Percentiles rank a stretch among this genome's conserved stretches.
phyloP scores from a whole-genome alignment of 1,284 basidiomycete species.

The Nidula niveotomentosa region DNA sequence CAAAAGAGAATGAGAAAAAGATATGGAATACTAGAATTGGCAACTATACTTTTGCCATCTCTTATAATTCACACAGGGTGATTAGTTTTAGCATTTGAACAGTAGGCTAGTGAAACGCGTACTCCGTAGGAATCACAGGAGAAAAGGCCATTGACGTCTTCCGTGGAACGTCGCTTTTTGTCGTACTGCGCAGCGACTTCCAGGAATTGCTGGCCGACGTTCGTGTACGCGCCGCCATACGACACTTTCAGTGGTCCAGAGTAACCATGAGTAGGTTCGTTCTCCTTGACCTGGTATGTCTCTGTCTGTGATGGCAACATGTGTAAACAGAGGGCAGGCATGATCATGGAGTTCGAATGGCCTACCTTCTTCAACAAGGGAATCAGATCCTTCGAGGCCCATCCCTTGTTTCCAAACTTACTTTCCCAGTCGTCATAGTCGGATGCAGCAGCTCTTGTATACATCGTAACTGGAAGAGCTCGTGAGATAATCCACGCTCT shows the following conservation, averaged over 20 bases:
- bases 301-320: slow-evolving; percentile 36
- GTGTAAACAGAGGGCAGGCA: background rate
- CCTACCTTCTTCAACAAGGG: slow-evolving; percentile 51
- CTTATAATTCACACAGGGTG: background rate
- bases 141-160: slow-evolving; percentile 44
- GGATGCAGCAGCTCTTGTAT: slow-evolving; percentile 51
- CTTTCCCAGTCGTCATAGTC: slow-evolving; percentile 60
- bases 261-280: slow-evolving; percentile 41
- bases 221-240: slow-evolving; percentile 30
- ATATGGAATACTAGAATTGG: background rate
- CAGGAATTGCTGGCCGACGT: slow-evolving; percentile 45
- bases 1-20: background rate
- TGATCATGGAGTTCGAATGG: background rate
- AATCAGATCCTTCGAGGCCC: slow-evolving; percentile 50
- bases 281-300: slow-evolving; percentile 38
- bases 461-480: slow-evolving; percentile 42
- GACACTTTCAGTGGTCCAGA: slow-evolving; percentile 56
- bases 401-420: slow-evolving; percentile 47
- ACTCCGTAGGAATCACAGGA: too few species aligned
- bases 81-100: too few species aligned
- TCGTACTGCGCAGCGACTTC: slow-evolving; percentile 44
- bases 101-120: too few species aligned
- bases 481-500: background rate
- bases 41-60: background rate
- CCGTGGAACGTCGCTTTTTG: slow-evolving; percentile 31